These are phyloP conservation scores for Yarrowia alimentaria DNA, from an alignment of 805 yeast species.

Conservation along the genomic window DNA sequence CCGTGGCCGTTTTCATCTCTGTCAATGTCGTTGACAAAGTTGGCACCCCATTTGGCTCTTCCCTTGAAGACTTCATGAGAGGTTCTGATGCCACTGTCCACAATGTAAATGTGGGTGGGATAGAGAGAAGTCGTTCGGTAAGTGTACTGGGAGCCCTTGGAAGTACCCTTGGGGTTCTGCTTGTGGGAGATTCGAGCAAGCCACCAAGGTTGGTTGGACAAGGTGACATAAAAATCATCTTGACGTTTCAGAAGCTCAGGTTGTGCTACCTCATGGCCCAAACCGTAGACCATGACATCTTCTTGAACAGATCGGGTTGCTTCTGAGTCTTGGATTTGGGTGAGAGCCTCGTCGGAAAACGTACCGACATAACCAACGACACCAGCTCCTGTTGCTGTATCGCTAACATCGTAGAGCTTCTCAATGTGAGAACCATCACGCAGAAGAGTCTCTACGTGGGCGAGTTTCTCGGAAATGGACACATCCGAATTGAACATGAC, in stretches of 20 bases:
- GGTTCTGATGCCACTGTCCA: constrained; percentile 83
- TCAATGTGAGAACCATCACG: not conserved
- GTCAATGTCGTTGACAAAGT: constrained; percentile 67
- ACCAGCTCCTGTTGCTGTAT: not conserved
- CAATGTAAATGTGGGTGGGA: constrained; percentile 81
- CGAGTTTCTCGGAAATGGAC: not conserved
- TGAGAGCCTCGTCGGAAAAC: not conserved
- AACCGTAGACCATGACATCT: too few relatives aligned
- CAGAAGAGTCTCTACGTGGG: not conserved
- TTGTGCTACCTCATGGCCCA: too few relatives aligned
- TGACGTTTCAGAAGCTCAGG: too few relatives aligned
- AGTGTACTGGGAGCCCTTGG: constrained; percentile 69
- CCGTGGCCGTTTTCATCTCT: constrained; percentile 95
- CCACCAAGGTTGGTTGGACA: too few relatives aligned
- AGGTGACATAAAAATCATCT: too few relatives aligned
- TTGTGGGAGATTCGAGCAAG: constrained; percentile 1
- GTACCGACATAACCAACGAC: constrained; percentile 1
- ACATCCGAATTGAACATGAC: constrained; percentile 1
- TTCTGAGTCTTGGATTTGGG: not conserved
- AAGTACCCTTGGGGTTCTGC: constrained; percentile 48
- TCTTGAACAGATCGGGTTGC: not conserved
- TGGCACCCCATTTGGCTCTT: constrained; percentile 83
- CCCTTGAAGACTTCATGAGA: constrained; percentile 76
- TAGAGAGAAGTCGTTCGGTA: constrained; percentile 73
- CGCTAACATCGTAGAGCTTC: not conserved